These are phyloP conservation scores for Lentinula lateritia DNA, from an alignment of 768 basidiomycete genomes.

Conservation along the genomic window DNA sequence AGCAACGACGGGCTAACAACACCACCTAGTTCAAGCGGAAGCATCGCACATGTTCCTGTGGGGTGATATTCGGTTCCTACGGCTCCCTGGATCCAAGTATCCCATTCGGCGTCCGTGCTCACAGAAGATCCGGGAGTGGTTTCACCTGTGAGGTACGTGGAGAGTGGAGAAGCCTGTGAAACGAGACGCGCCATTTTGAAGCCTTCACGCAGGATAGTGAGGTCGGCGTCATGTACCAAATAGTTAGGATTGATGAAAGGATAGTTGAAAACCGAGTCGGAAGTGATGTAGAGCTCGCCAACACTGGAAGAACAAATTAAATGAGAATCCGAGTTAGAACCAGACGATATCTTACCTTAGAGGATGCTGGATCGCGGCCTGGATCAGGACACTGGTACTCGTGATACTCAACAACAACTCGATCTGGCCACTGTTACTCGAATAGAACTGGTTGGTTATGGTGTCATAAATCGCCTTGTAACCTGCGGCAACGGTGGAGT, in stretches of 20 bases:
- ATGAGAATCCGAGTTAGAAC: background rate
- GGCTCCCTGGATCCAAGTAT: constrained; percentile 39
- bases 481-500: constrained; percentile 42
- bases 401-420: constrained; percentile 49
- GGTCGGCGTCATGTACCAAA: constrained; percentile 35
- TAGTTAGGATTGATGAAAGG: constrained; percentile 51
- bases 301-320: constrained; percentile 19
- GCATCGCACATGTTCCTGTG: constrained; percentile 50
- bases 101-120: constrained; percentile 49
- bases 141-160: constrained; percentile 18
- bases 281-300: constrained; percentile 45
- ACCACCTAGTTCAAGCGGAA: constrained; percentile 48
- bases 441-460: constrained; percentile 32
- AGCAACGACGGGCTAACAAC: constrained; percentile 52
- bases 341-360: constrained; percentile 22
- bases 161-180: constrained; percentile 38
- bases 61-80: constrained; percentile 60
- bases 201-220: constrained; percentile 35
- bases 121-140: constrained; percentile 43
- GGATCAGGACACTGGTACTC: constrained; percentile 34
- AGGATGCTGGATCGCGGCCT: constrained; percentile 54
- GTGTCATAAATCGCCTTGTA: constrained; percentile 51
- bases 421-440: constrained; percentile 41
- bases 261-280: constrained; percentile 39
- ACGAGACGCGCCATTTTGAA: constrained; percentile 43